A percentile compares a stretch with the other conserved stretches of the same genome.
phyloP scores from a whole-genome alignment of 345 rosid species.

The Aegle marmelos region DNA sequence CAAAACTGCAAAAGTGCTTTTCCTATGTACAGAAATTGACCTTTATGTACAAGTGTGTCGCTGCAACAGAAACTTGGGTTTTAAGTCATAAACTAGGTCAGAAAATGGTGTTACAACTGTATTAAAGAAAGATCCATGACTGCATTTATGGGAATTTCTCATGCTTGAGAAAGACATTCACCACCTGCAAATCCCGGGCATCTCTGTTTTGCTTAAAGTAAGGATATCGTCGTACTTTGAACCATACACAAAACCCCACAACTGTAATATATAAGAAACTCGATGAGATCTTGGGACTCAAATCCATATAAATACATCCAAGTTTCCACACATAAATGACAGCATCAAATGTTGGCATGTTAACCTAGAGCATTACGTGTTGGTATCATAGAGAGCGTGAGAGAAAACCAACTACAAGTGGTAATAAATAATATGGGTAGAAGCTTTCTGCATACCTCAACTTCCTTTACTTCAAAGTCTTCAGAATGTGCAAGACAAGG shows the following conservation, averaged over 20 bases:
- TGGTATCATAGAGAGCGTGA: not conserved
- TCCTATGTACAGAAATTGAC: slow-evolving; percentile 9
- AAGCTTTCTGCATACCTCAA: slow-evolving; percentile 61
- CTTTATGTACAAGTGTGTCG: slow-evolving; percentile 11
- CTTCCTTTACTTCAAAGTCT: slow-evolving; percentile 83
- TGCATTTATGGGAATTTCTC: not conserved
- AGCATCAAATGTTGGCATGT: not conserved
- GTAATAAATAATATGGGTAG: too few relatives aligned
- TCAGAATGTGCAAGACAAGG: slow-evolving; percentile 78
- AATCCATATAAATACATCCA: not conserved
- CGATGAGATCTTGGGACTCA: not conserved
- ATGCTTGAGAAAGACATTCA: slow-evolving; percentile 17
- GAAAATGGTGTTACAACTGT: not conserved
- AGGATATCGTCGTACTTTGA: slow-evolving; percentile 85
- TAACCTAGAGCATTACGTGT: not conserved
- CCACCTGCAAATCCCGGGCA: slow-evolving; percentile 85
- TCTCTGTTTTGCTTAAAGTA: slow-evolving; percentile 56
- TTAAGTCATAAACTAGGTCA: not conserved
- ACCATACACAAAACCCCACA: slow-evolving; percentile 89
- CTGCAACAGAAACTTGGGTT: not conserved
- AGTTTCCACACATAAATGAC: not conserved
- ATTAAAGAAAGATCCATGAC: not conserved
- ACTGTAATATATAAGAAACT: slow-evolving; percentile 36
- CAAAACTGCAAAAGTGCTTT: not conserved
- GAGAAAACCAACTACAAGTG: not conserved